Evolutionary conservation across 1,284 basidiomycete genomes (phyloP), one percentile per base, ranked within the genome.

Genomic region (Moesziomyces antarcticus): DNA sequence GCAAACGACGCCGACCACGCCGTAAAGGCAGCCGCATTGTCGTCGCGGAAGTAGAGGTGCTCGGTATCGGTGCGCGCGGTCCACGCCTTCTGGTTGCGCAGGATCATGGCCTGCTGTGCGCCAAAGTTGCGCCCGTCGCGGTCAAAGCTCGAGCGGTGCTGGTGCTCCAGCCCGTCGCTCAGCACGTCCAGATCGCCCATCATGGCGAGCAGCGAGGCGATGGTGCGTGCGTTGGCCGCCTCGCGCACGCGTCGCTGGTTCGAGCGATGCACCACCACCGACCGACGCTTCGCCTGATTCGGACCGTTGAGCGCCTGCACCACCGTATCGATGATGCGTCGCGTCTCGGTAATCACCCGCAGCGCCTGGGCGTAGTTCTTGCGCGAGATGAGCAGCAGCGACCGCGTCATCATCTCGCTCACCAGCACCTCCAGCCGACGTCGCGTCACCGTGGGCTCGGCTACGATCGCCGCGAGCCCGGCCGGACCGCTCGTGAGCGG

Each of bases 1-100:
- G 72, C 73, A 49, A 73, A 75, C 22, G 62, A 59, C 16, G 73
- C 71, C 33, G 56, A 68, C 54, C 66, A 62, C 37, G 78, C 78
- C 5, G 75, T 73, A 48, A 74, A 75, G 5, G 75, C 66, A 6
- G 76, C 66, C 13, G 75, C 78, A 40, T 82, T 82, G 52, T 82
- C 80, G 48, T 66, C 62, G n/a, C 49, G 50, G 53, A 82, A 77
- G 48, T 72, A 58, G 24, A 78, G 58, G 40, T 58, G 67, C 55
- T 81, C 80, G 0, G 77, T 78, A 54, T 77, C 69, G 5, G 73
- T 73, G 3, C 80, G 50, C 13, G 77, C 73, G 0, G 80, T 80
- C 78, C 78, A 81, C 5, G 78, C 78, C 56, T 77, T 77, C 44
- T 81, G 80, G 56, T 81, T 78, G 22, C 80, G 65, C 50, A 81